These are phyloP conservation scores for Colletotrichum sp. DNA, from an alignment of 2,329 filamentous ascomycete genomes.

Conservation along the genomic window DNA sequence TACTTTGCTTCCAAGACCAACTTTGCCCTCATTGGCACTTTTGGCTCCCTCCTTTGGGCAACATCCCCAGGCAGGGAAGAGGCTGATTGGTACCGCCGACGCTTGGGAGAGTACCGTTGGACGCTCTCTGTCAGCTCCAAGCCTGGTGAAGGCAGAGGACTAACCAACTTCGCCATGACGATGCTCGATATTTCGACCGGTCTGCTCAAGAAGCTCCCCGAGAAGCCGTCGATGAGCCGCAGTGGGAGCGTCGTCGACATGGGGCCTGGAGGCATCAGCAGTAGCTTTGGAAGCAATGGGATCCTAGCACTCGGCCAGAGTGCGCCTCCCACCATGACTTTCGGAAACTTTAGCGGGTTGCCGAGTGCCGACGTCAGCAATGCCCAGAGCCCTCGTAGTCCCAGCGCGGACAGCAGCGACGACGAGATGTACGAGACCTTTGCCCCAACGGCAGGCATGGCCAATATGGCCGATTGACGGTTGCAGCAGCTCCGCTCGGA, in stretches of 20 bases:
- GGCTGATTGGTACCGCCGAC: conserved; percentile 87
- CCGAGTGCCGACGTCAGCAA: conserved; percentile 54
- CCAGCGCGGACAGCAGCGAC: conserved; percentile 57
- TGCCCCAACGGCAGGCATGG: conserved; percentile 38
- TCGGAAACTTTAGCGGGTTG: conserved; percentile 46
- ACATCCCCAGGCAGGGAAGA: conserved; percentile 88
- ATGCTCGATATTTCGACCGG: conserved; percentile 77
- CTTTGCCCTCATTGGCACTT: conserved; percentile 93
- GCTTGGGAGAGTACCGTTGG: conserved; percentile 91
- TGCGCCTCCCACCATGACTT: conserved; percentile 17
- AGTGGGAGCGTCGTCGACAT: conserved; percentile 57
- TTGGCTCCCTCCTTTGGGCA: conserved; percentile 87
- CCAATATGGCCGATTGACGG: conserved; percentile 28
- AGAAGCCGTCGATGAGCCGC: conserved; percentile 71
- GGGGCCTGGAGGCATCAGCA: conserved; percentile 33
- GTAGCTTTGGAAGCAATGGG: conserved; percentile 34
- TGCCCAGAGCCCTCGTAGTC: conserved; percentile 56
- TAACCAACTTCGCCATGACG: conserved; percentile 76
- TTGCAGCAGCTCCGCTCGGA: background rate
- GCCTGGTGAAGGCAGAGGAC: conserved; percentile 61
- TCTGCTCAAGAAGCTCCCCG: conserved; percentile 71
- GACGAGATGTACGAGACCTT: conserved; percentile 60
- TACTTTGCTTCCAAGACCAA: conserved; percentile 88
- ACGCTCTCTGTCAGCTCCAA: conserved; percentile 87
- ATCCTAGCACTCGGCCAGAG: conserved; percentile 19